A percentile compares a stretch with the other conserved stretches of the same genome.
Evolutionary conservation across 164 flowering plant genomes (phyloP).

Genomic region (Aristolochia californica): DNA sequence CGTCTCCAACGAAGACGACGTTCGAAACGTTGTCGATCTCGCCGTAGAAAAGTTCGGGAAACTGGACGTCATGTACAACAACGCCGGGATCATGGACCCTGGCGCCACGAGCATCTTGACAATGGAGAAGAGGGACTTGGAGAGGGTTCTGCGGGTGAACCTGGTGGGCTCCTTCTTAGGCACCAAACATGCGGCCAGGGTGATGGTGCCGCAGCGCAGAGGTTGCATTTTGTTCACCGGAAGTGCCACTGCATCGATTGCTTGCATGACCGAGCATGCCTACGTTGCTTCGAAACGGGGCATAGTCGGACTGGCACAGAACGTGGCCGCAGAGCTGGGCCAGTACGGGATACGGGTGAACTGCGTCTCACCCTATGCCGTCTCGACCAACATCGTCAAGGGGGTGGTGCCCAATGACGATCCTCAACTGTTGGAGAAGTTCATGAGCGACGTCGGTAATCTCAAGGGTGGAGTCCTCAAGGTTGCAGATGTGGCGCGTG

Average conservation of each 20-base stretch:
- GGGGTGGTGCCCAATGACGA: not conserved
- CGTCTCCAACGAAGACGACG: too few relatives aligned
- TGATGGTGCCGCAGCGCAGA: not conserved
- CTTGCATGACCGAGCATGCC: constrained; percentile 1
- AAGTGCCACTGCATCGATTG: not conserved
- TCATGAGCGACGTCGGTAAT: not conserved
- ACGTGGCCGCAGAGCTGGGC: constrained; percentile 12
- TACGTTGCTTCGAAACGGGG: constrained; percentile 9
- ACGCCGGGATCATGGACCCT: too few relatives aligned
- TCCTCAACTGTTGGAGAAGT: not conserved
- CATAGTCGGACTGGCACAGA: constrained; percentile 7
- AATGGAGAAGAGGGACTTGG: not conserved
- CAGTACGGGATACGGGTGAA: constrained; percentile 14
- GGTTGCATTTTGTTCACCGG: not conserved
- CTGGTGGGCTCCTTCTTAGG: constrained; percentile 20
- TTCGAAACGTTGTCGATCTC: too few relatives aligned
- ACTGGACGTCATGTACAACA: too few relatives aligned
- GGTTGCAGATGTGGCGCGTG: not conserved
- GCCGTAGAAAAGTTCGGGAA: too few relatives aligned
- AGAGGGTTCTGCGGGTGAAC: not conserved
- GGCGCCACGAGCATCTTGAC: too few relatives aligned
- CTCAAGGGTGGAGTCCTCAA: not conserved
- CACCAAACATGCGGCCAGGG: constrained; percentile 14
- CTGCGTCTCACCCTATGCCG: constrained; percentile 4
- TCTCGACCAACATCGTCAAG: not conserved